These are phyloP conservation scores for Scleromitrula shiraiana DNA, from an alignment of 2,329 filamentous ascomycete genomes.

Conservation along the genomic window DNA sequence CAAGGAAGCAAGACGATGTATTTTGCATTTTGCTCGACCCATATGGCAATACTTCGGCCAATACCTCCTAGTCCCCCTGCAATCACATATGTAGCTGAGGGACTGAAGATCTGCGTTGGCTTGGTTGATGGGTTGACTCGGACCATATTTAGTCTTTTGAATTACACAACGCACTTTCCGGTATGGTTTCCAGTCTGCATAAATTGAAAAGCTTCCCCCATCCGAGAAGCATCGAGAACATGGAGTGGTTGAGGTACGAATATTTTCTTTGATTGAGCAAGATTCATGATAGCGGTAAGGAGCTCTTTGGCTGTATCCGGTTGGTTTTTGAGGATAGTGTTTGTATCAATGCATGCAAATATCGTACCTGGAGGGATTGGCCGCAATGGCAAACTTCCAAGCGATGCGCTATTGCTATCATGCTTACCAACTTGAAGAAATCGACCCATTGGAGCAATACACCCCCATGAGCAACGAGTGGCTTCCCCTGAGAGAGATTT, in stretches of 20 bases:
- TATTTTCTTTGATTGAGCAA: background rate
- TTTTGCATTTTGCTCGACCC: constrained; percentile 16
- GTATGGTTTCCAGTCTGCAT: constrained; percentile 8
- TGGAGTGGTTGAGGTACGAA: background rate
- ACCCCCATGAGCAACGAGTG: background rate
- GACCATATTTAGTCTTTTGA: background rate
- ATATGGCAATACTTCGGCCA: constrained; percentile 15
- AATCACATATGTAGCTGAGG: constrained; percentile 20
- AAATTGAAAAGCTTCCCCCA: constrained; percentile 10
- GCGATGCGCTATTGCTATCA: too few relatives aligned
- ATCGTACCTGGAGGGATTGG: background rate
- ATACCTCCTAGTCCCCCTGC: constrained; percentile 27
- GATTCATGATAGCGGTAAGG: background rate
- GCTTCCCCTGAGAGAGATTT: background rate
- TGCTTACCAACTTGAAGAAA: background rate
- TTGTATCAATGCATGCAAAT: background rate
- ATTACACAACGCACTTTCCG: constrained; percentile 11
- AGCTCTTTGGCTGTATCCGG: background rate
- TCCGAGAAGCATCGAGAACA: constrained; percentile 6
- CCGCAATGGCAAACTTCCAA: too few relatives aligned
- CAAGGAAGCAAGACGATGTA: constrained; percentile 27
- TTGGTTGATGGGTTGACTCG: background rate
- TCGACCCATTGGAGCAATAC: background rate
- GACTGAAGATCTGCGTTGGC: too few relatives aligned
- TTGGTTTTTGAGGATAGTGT: background rate